phyloP scores from a whole-genome alignment of 805 yeast genomes.

The Limtongozyma cylindracea region DNA sequence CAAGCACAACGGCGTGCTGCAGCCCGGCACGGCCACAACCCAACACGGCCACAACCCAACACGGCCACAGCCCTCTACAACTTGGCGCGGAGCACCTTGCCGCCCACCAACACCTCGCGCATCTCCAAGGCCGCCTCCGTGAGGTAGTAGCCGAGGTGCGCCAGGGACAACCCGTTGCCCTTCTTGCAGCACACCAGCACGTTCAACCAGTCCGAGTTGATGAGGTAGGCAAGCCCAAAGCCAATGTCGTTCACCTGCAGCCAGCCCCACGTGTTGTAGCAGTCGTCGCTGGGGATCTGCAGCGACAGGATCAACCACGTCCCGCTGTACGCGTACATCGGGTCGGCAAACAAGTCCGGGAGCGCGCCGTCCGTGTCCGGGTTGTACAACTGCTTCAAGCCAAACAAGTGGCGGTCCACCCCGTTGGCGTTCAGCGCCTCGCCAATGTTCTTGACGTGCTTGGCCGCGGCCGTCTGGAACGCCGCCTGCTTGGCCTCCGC shows the following conservation, averaged over 20 bases:
- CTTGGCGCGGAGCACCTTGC: constrained; percentile 12
- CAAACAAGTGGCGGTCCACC: constrained; percentile 83
- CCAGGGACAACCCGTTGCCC: constrained; percentile 30
- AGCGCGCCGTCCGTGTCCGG: constrained; percentile 29
- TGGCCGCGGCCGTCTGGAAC: constrained; percentile 44
- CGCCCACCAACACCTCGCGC: constrained; percentile 27
- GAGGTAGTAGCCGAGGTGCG: constrained; percentile 37
- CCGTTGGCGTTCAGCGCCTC: constrained; percentile 74
- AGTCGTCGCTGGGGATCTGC: constrained; percentile 53
- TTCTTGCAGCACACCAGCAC: constrained; percentile 62
- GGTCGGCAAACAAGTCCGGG: constrained; percentile 53
- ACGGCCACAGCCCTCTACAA: constrained; percentile 4
- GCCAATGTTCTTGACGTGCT: constrained; percentile 51
- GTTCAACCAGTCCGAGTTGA: constrained; percentile 65
- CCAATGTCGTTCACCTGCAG: constrained; percentile 89
- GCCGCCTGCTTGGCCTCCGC: constrained; percentile 32
- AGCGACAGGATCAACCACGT: constrained; percentile 81
- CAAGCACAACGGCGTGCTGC: no score
- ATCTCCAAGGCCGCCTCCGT: constrained; percentile 64
- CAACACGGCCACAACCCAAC: no score
- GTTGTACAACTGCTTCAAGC: constrained; percentile 47
- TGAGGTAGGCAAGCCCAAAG: constrained; percentile 82
- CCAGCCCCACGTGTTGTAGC: constrained; percentile 92
- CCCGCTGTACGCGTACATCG: constrained; percentile 47
- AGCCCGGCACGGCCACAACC: no score